Evolutionary conservation across 345 rosid species (phyloP).

Genomic region (Acer yangbiense): DNA sequence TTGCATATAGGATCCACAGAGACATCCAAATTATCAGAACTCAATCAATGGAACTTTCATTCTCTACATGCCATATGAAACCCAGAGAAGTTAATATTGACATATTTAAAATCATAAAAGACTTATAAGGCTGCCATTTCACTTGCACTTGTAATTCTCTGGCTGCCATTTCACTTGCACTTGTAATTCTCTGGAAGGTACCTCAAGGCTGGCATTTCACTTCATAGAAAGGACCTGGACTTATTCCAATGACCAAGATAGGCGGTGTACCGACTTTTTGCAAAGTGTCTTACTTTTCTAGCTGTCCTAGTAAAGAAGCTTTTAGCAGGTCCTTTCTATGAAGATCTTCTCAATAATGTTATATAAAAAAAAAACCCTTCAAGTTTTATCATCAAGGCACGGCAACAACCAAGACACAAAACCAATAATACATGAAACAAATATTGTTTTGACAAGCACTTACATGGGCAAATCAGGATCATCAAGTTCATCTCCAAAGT

Average conservation of each 20-base stretch:
- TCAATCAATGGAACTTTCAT: not conserved
- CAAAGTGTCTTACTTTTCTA: not conserved
- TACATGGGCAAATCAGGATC: slow-evolving; percentile 94
- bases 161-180: not conserved
- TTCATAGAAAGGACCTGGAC: not conserved
- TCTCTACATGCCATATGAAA: not conserved
- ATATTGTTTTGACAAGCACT: slow-evolving; percentile 19
- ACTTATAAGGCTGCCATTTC: not conserved
- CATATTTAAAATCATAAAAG: not conserved
- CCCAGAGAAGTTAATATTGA: not conserved
- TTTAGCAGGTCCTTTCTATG: not conserved
- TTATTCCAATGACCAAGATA: not conserved
- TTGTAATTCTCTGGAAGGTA: not conserved
- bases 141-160: not conserved
- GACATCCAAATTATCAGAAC: not conserved
- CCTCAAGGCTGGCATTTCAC: not conserved
- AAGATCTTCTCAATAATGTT: not conserved
- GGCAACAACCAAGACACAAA: not conserved
- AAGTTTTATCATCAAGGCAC: not conserved
- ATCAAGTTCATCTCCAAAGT: slow-evolving; percentile 66
- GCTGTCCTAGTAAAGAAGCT: not conserved
- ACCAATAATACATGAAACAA: not conserved
- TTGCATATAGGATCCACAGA: not conserved
- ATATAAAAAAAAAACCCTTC: not conserved
- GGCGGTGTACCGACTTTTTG: not conserved